These are phyloP conservation scores for Botryosphaeria dothidea DNA, from an alignment of 2,329 filamentous ascomycete species.

Conservation along the genomic window DNA sequence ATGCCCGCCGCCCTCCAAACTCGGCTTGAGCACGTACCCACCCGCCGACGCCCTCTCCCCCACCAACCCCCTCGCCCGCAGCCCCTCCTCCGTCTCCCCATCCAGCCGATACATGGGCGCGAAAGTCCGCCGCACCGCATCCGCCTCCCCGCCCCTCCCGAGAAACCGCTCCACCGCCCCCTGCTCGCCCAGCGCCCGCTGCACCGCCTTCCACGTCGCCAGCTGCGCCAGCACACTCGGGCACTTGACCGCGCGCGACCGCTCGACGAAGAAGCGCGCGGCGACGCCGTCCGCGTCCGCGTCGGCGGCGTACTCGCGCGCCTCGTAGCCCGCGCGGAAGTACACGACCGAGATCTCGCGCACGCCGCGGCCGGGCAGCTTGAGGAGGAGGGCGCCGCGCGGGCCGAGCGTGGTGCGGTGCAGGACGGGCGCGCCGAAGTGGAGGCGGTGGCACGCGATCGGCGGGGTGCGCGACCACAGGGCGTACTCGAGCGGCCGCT, in stretches of 20 bases:
- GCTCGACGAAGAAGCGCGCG: conserved; percentile 81
- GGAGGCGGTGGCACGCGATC: conserved; percentile 77
- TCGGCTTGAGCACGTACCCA: conserved; percentile 90
- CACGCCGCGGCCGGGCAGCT: conserved; percentile 61
- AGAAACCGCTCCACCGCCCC: conserved; percentile 70
- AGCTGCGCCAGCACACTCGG: conserved; percentile 89
- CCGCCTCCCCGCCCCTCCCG: conserved; percentile 45
- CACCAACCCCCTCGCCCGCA: conserved; percentile 74
- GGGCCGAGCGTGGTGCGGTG: conserved; percentile 26
- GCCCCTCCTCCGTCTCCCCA: conserved; percentile 61
- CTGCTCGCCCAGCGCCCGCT: conserved; percentile 90
- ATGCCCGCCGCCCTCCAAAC: conserved; percentile 94
- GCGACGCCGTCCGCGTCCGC: conserved; percentile 60
- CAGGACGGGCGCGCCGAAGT: conserved; percentile 68
- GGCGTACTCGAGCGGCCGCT: conserved; percentile 83
- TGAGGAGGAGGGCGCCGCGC: conserved; percentile 79
- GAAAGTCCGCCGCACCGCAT: conserved; percentile 74
- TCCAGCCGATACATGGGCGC: conserved; percentile 94
- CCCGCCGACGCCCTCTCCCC: conserved; percentile 67
- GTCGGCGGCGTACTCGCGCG: conserved; percentile 74
- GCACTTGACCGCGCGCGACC: conserved; percentile 90
- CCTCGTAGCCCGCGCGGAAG: conserved; percentile 85
- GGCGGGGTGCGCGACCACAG: conserved; percentile 56
- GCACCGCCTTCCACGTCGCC: conserved; percentile 92
- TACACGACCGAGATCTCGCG: conserved; percentile 89